Percentiles rank a stretch among this genome's conserved stretches.
These are phyloP conservation scores for Salvia sclarea DNA, from an alignment of 305 asterid genomes.

Conservation along the genomic window DNA sequence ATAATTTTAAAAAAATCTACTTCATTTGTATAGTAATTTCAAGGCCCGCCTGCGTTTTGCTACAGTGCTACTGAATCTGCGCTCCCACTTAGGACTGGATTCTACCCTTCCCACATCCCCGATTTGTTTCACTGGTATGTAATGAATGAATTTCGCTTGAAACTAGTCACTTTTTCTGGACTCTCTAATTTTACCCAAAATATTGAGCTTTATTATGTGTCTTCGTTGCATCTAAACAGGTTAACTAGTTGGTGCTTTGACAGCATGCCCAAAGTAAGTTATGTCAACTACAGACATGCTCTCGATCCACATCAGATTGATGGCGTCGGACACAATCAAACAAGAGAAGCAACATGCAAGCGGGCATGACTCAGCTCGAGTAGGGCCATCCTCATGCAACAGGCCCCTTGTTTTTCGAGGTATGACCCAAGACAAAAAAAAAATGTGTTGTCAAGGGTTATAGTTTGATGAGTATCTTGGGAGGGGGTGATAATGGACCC, in stretches of 20 bases:
- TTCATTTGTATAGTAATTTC: neutral
- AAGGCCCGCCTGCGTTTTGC: neutral
- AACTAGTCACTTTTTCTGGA: neutral
- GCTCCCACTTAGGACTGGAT: neutral
- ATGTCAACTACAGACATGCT: neutral
- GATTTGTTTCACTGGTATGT: neutral
- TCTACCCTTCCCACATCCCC: neutral
- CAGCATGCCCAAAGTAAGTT: neutral
- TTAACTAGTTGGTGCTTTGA: neutral
- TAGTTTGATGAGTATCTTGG: constrained; percentile 31
- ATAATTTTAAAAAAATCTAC: neutral
- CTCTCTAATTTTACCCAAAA: neutral
- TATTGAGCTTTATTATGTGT: neutral
- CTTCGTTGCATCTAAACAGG: neutral
- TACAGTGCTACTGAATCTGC: neutral
- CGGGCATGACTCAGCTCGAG: constrained; percentile 15
- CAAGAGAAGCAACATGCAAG: constrained; percentile 5
- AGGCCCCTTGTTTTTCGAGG: constrained; percentile 29
- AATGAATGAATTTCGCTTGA: neutral
- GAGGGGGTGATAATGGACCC: constrained; percentile 28
- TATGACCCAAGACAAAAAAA: constrained; percentile 24
- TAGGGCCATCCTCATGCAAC: constrained; percentile 28
- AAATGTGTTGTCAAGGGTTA: constrained; percentile 26
- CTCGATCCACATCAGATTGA: constrained; percentile 1
- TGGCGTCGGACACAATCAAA: neutral